A percentile compares a stretch with the other conserved stretches of the same genome.
phyloP scores from a whole-genome alignment of 2,329 filamentous ascomycete genomes.

The Clarireedia hainanense region DNA sequence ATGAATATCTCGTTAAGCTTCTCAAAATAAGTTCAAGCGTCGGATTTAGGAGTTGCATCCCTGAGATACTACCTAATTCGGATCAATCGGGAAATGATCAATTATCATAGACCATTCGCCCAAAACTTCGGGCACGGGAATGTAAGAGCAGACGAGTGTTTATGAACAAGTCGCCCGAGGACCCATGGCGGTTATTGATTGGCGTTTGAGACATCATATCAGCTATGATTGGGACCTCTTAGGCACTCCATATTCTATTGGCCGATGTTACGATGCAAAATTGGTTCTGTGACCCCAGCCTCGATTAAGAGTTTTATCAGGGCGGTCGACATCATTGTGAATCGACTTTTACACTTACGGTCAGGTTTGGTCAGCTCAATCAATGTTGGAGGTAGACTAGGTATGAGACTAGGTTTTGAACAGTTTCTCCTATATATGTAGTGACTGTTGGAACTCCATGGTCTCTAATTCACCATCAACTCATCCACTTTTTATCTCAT shows the following conservation, averaged over 20 bases:
- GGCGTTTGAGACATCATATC: background rate
- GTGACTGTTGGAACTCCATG: background rate
- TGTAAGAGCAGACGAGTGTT: background rate
- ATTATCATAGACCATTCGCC: background rate
- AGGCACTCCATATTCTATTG: background rate
- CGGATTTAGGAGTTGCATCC: constrained; percentile 4
- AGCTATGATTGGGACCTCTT: constrained; percentile 1
- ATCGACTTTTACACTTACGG: background rate
- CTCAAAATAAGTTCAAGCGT: constrained; percentile 1
- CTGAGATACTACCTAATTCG: constrained; percentile 7
- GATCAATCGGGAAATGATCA: background rate
- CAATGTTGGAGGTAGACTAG: constrained; percentile 1
- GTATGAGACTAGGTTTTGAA: background rate
- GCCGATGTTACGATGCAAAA: constrained; percentile 2
- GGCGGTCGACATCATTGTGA: background rate
- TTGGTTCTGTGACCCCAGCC: background rate
- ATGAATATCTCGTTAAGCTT: constrained; percentile 1
- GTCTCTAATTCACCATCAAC: background rate
- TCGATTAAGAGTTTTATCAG: background rate
- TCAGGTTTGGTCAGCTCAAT: constrained; percentile 1
- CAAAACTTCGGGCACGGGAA: background rate
- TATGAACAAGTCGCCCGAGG: constrained; percentile 1
- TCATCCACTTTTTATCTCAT: constrained; percentile 10
- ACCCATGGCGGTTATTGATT: constrained; percentile 7
- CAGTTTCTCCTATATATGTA: constrained; percentile 9